A percentile compares a stretch with the other conserved stretches of the same genome.
phyloP scores from a whole-genome alignment of 2,329 filamentous ascomycete genomes.

The Xylaria digitata region DNA sequence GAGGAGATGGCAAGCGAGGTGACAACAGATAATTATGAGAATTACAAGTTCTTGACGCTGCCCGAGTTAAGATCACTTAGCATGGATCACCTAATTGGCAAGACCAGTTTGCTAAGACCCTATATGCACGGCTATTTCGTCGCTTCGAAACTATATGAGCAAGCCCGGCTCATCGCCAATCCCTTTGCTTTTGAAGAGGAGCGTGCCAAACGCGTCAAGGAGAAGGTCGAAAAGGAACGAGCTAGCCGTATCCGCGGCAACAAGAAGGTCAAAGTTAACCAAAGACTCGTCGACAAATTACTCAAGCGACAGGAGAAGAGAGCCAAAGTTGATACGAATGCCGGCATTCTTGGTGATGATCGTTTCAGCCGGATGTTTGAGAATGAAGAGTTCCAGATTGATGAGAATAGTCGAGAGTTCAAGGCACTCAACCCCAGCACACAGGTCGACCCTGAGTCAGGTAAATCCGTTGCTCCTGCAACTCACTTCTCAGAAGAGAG shows the following conservation, averaged over 20 bases:
- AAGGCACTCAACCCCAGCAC: conserved; percentile 90
- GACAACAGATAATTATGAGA: conserved; percentile 89
- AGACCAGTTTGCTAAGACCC: conserved; percentile 87
- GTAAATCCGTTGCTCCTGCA: conserved; percentile 48
- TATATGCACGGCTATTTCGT: conserved; percentile 99
- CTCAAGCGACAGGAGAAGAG: conserved; percentile 73
- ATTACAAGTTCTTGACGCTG: conserved; percentile 96
- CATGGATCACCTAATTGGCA: conserved; percentile 88
- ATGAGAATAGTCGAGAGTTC: conserved; percentile 90
- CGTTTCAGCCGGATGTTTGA: conserved; percentile 92
- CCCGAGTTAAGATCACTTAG: conserved; percentile 87
- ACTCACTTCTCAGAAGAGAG: conserved; percentile 60
- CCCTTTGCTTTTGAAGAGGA: conserved; percentile 95
- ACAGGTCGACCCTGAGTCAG: conserved; percentile 54
- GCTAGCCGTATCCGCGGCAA: conserved; percentile 91
- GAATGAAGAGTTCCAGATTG: conserved; percentile 91
- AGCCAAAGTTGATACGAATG: conserved; percentile 66
- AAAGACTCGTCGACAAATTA: conserved; percentile 79
- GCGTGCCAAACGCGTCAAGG: conserved; percentile 87
- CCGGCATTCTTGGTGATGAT: conserved; percentile 80
- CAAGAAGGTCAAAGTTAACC: conserved; percentile 98
- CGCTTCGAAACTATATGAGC: conserved; percentile 92
- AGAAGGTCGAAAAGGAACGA: conserved; percentile 97
- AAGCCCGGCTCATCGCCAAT: conserved; percentile 91
- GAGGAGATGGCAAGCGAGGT: conserved; percentile 96